Percentiles rank a stretch among this genome's conserved stretches.
Evolutionary conservation across 1,139 yeast species (phyloP).

Genomic region (Kazachstania sp.): DNA sequence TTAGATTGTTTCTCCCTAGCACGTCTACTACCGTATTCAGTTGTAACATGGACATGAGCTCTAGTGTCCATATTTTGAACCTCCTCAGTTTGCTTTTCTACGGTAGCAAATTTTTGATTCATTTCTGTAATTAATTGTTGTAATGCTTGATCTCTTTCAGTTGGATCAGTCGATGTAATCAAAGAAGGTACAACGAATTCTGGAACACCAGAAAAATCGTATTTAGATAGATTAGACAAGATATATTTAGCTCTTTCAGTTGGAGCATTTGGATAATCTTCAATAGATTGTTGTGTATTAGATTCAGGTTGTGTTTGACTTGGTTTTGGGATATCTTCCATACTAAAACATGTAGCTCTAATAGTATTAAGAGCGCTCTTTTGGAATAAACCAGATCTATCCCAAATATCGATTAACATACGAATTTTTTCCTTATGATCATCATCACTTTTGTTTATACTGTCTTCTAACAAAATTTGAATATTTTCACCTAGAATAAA

Average conservation of each 20-base stretch:
- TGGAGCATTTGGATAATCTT: constrained; percentile 38
- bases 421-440: constrained; percentile 60
- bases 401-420: constrained; percentile 90
- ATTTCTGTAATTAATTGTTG: constrained; percentile 37
- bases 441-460: constrained; percentile 45
- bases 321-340: constrained; percentile 21
- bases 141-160: constrained; percentile 37
- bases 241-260: constrained; percentile 36
- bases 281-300: too few relatives aligned
- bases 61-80: neutral
- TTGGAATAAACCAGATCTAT: constrained; percentile 69
- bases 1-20: constrained; percentile 23
- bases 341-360: constrained; percentile 50
- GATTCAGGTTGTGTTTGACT: neutral
- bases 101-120: constrained; percentile 28
- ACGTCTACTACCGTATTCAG: constrained; percentile 29
- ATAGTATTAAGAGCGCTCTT: constrained; percentile 47
- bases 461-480: constrained; percentile 51
- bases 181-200: constrained; percentile 18
- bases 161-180: constrained; percentile 24
- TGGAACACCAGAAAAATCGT: constrained; percentile 19
- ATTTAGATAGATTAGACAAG: constrained; percentile 12
- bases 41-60: constrained; percentile 7
- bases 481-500: constrained; percentile 50
- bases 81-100: neutral